Evolutionary conservation across 441 rosid species (phyloP).

Genomic region (Biscutella laevigata): DNA sequence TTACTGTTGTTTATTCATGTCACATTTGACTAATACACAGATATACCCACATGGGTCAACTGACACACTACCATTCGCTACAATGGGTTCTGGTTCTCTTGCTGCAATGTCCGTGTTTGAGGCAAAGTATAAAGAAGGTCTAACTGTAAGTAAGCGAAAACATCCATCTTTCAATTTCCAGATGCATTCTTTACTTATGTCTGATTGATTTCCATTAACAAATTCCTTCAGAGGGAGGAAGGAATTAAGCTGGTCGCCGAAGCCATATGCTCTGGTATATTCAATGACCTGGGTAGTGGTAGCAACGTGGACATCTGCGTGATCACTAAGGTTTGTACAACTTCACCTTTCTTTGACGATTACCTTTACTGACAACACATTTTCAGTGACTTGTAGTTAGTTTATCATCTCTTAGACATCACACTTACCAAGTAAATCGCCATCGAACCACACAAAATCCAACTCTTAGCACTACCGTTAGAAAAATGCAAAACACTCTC

Average conservation of each 20-base stretch:
- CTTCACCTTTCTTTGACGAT: background rate
- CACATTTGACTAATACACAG: slow-evolving; percentile 52
- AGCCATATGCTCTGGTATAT: slow-evolving; percentile 85
- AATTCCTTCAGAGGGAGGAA: slow-evolving; percentile 60
- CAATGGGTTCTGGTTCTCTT: slow-evolving; percentile 99
- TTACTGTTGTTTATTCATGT: slow-evolving; percentile 14
- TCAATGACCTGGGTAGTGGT: slow-evolving; percentile 97
- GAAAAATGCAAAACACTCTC: background rate
- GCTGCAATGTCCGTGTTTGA: slow-evolving; percentile 96
- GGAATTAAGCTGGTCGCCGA: slow-evolving; percentile 69
- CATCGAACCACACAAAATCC: background rate
- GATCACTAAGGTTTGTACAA: slow-evolving; percentile 83
- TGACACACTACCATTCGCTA: slow-evolving; percentile 87
- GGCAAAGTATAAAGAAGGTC: slow-evolving; percentile 80
- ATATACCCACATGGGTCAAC: slow-evolving; percentile 97
- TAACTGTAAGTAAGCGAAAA: slow-evolving; percentile 50
- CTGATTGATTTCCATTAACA: slow-evolving; percentile 2
- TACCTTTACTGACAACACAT: no score
- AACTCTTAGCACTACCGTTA: background rate
- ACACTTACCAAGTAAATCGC: background rate
- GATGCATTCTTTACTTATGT: background rate
- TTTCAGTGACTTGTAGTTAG: no score
- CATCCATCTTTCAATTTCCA: background rate
- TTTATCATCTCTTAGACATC: background rate
- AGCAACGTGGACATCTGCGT: slow-evolving; percentile 97